A percentile compares a stretch with the other conserved stretches of the same genome.
Conservation (phyloP, 2,329 filamentous ascomycete genomes). For the Penicillium sp. region DNA sequence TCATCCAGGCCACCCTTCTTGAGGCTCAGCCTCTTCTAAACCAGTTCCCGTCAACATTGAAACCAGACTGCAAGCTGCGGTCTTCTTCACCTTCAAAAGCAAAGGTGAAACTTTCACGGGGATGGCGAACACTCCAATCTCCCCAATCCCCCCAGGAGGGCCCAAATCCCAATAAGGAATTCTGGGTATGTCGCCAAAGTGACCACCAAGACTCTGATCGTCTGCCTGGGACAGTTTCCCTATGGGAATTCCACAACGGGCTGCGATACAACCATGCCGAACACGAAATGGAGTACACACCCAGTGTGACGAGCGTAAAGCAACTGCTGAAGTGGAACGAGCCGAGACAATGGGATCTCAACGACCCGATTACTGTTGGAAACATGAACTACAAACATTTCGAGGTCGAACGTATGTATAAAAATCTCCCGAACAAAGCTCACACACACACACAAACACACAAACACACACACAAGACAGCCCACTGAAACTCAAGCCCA, state of each 20-base stretch:
- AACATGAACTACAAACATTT: slow-evolving; percentile 20
- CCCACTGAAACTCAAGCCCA: slow-evolving; percentile 6
- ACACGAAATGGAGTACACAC: slow-evolving; percentile 45
- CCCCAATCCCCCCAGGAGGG: neutral
- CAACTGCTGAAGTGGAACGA: slow-evolving; percentile 31
- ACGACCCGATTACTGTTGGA: slow-evolving; percentile 9
- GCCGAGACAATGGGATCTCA: slow-evolving; percentile 14
- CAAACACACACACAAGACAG: too few species aligned
- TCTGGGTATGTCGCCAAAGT: slow-evolving; percentile 45
- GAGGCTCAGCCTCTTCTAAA: slow-evolving; percentile 32
- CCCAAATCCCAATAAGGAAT: slow-evolving; percentile 24
- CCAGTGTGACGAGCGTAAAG: slow-evolving; percentile 35
- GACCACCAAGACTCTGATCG: slow-evolving; percentile 32
- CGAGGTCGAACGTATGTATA: slow-evolving; percentile 2
- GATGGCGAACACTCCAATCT: slow-evolving; percentile 14
- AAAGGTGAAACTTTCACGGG: slow-evolving; percentile 30
- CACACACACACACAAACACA: neutral
- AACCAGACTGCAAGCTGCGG: slow-evolving; percentile 27
- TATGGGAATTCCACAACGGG: slow-evolving; percentile 40
- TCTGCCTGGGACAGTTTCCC: slow-evolving; percentile 37
- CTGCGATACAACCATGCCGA: slow-evolving; percentile 41
- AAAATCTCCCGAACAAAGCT: neutral
- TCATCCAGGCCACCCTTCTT: slow-evolving; percentile 26
- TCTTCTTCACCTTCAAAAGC: slow-evolving; percentile 32
- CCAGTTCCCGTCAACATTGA: slow-evolving; percentile 31